These are phyloP conservation scores for Tremellales sp. DNA, from an alignment of 1,284 basidiomycete genomes.

Conservation along the genomic window DNA sequence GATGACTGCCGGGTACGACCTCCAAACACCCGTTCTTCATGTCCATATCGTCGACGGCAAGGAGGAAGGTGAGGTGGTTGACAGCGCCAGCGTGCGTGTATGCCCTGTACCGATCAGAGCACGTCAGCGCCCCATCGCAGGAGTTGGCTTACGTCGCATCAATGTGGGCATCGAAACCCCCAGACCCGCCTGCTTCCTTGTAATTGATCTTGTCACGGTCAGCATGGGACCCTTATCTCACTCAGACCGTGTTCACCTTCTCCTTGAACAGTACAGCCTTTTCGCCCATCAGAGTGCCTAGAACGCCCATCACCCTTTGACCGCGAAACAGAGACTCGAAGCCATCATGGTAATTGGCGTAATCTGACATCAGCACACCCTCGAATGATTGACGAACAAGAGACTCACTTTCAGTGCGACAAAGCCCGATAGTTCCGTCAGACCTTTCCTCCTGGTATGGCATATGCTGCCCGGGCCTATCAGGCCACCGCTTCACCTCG, in stretches of 20 bases:
- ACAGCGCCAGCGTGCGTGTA: conserved; percentile 27
- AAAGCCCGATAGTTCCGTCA: conserved; percentile 30
- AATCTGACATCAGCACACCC: conserved; percentile 12
- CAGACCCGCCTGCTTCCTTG: conserved; percentile 32
- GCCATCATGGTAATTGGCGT: conserved; percentile 31
- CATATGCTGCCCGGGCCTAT: conserved; percentile 33
- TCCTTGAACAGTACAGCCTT: conserved; percentile 37
- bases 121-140: conserved; percentile 5
- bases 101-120: conserved; percentile 9
- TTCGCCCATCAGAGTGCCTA: conserved; percentile 28
- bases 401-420: conserved; percentile 35
- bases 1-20: conserved; percentile 36
- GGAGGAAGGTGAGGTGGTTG: conserved; percentile 32
- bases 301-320: conserved; percentile 19
- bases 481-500: conserved; percentile 34
- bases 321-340: conserved; percentile 31
- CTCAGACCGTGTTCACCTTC: conserved; percentile 21
- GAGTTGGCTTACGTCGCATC: conserved; percentile 25
- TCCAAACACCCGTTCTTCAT: conserved; percentile 38
- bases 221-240: not conserved
- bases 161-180: conserved; percentile 40
- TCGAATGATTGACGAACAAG: not conserved
- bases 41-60: conserved; percentile 38
- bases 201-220: conserved; percentile 30
- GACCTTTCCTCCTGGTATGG: conserved; percentile 32